phyloP scores from a whole-genome alignment of 768 basidiomycete species.

The Cystofilobasidium macerans region DNA sequence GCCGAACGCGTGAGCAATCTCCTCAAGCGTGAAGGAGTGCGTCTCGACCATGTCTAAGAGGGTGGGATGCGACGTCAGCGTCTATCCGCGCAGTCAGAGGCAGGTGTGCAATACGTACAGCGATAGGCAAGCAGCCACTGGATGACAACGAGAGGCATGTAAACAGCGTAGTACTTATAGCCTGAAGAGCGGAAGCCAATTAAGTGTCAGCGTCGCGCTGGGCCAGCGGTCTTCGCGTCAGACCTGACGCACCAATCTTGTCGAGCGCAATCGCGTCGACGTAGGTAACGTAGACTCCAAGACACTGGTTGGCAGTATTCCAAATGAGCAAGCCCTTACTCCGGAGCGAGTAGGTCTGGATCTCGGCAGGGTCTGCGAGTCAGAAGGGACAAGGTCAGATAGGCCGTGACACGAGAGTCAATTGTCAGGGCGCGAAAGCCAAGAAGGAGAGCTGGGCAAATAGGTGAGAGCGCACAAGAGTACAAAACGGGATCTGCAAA shows the following conservation, averaged over 20 bases:
- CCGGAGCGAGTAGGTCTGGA: slow-evolving; percentile 39
- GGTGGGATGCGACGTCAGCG: background rate
- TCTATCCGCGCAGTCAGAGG: background rate
- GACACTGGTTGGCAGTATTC: slow-evolving; percentile 32
- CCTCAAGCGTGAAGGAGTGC: slow-evolving; percentile 29
- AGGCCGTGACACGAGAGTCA: too few species aligned
- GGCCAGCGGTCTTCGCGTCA: too few species aligned
- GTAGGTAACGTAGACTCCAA: slow-evolving; percentile 18
- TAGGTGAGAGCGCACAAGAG: slow-evolving; percentile 25
- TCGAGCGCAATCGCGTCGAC: slow-evolving; percentile 23
- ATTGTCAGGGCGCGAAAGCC: too few species aligned
- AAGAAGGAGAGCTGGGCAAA: too few species aligned
- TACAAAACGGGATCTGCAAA: slow-evolving; percentile 28
- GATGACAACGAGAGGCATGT: slow-evolving; percentile 38
- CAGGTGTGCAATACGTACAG: slow-evolving; percentile 29
- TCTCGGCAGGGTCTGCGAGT: slow-evolving; percentile 36
- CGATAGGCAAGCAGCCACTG: slow-evolving; percentile 35
- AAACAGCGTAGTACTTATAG: slow-evolving; percentile 37
- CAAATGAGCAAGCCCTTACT: slow-evolving; percentile 39
- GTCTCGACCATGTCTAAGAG: slow-evolving; percentile 30
- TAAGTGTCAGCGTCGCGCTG: too few species aligned
- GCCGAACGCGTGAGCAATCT: slow-evolving; percentile 29
- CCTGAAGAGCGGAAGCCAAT: too few species aligned
- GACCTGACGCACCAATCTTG: slow-evolving; percentile 15
- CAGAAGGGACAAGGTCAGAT: slow-evolving; percentile 6